Evolutionary conservation across 2,329 filamentous ascomycete genomes (phyloP).

Genomic region (Exophiala xenobiotica): DNA sequence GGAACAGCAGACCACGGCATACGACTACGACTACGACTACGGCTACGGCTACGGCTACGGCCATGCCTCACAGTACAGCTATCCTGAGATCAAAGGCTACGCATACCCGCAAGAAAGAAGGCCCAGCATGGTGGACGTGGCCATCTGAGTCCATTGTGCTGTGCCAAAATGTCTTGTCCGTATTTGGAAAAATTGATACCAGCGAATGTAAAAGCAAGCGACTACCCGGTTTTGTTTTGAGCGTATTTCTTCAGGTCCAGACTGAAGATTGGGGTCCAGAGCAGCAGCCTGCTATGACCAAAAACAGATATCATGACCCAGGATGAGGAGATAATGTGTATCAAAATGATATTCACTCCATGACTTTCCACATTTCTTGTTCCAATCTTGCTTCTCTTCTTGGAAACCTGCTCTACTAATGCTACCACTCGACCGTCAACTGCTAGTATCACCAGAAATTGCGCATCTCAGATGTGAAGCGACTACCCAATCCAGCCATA

Average conservation of each 20-base stretch:
- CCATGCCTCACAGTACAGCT: conserved; percentile 2
- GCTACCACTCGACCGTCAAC: too few relatives aligned
- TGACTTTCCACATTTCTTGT: background rate
- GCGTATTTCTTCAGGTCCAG: background rate
- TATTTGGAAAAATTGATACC: background rate
- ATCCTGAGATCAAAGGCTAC: conserved; percentile 1
- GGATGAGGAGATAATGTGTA: background rate
- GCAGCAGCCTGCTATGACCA: background rate
- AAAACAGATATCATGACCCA: background rate
- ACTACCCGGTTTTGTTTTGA: background rate
- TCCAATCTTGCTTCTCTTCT: background rate
- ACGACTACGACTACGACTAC: conserved; percentile 12
- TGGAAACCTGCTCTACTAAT: background rate
- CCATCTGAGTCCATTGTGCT: too few relatives aligned
- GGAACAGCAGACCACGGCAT: conserved; percentile 13
- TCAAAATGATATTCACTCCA: background rate
- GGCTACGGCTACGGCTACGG: background rate
- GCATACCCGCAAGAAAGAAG: conserved; percentile 11
- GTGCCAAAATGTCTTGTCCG: too few relatives aligned
- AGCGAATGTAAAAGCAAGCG: background rate
- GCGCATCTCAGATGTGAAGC: too few relatives aligned
- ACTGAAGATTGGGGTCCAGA: background rate
- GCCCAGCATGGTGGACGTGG: conserved; percentile 21
- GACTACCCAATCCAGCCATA: too few relatives aligned
- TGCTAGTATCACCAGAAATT: too few relatives aligned